Percentiles rank a stretch among this genome's conserved stretches.
Evolutionary conservation across 2,329 filamentous ascomycete genomes (phyloP).

Genomic region (Fusarium udum): DNA sequence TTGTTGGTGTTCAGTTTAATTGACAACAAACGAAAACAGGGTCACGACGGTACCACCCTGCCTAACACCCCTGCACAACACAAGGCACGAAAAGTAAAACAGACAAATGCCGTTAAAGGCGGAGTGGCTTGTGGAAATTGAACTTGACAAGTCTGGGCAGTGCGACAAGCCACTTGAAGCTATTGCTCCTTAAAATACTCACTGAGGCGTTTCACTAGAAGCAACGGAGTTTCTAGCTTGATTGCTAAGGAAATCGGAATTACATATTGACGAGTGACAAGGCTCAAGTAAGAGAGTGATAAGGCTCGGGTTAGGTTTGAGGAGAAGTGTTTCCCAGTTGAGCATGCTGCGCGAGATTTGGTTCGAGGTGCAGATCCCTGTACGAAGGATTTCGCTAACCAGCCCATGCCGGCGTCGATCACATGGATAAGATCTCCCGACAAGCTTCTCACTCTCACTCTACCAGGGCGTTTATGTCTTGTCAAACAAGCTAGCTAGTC

Average conservation of each 20-base stretch:
- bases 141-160: neutral
- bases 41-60: neutral
- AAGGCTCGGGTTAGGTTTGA: neutral
- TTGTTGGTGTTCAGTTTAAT: neutral
- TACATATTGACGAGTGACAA: neutral
- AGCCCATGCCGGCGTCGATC: slow-evolving; percentile 16
- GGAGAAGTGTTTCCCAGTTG: neutral
- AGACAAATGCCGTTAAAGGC: slow-evolving; percentile 2
- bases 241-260: neutral
- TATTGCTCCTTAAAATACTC: neutral
- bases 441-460: neutral
- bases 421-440: neutral
- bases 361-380: slow-evolving; percentile 1
- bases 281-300: neutral
- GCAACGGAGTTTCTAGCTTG: neutral
- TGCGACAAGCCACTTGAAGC: slow-evolving; percentile 7
- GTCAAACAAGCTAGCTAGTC: neutral
- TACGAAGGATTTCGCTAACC: slow-evolving; percentile 12
- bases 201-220: slow-evolving; percentile 5
- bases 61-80: neutral
- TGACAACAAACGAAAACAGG: neutral
- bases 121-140: neutral
- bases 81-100: neutral
- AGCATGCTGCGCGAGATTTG: slow-evolving; percentile 31
- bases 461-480: neutral